Evolutionary conservation across 148 eudicot species (phyloP), one percentile per base, ranked within the genome.

Genomic region (Rhododendron henanense): DNA sequence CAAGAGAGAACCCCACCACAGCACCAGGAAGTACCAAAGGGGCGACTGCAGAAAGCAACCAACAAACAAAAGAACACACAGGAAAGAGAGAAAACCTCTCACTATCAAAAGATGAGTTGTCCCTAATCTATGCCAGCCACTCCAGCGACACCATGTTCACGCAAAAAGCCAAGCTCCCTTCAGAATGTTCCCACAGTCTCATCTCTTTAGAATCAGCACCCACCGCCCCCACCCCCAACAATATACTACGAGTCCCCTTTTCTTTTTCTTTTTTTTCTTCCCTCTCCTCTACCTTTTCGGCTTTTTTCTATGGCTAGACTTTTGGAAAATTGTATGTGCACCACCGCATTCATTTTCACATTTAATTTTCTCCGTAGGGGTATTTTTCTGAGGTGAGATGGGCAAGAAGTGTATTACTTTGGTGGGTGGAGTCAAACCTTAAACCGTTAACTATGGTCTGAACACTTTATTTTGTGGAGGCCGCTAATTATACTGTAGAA

Each of bases 101-200:
- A 51, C 78, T 81, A 89, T 14, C 61, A 87, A 87, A 86, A 88
- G 87, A 92, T 94, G 93, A 91, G 90, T 87, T 92, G 93, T 91
- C 90, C 33, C 85, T 87, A 74, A 88, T 86, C 88, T 93, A 90
- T 94, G 96, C 88, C 90, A 91, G 93, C 94, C 95, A 94, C 92
- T 90, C 84, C 55, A 86, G 89, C 89, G 87, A 92, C 91, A 91
- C 91, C 84, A 81, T 92, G 89, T 89, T 84, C 84, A 88, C 94
- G 87, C 92, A 85, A 93, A 93, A 94, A 84, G 92, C 88, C 91
- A 90, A 87, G 81, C 87, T 86, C 61, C 61, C 61, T 55, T 55
- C 91, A 87, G 88, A 92, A 90, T 91, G 94, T 88, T 88, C 86
- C 85, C 88, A 78, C 65, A 79, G 50, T 76, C 48, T 57, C 45